Conservation (phyloP, 2,329 filamentous ascomycete species). For the Ophiostoma piceae region DNA sequence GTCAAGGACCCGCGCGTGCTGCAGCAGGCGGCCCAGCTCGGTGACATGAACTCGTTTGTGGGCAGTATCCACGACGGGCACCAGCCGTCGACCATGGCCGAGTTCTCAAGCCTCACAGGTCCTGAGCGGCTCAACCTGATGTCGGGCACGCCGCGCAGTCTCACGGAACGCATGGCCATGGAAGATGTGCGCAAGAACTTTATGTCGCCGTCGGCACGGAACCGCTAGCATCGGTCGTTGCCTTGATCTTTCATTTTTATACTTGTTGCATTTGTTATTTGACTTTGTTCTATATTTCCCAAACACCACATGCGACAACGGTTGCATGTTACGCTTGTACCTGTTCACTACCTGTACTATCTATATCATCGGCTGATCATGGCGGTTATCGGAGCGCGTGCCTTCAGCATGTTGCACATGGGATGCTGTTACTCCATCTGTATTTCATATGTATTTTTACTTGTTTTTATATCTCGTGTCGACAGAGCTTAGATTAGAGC, state of each 20-base stretch:
- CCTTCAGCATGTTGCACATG: not conserved
- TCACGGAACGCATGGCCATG: constrained; percentile 34
- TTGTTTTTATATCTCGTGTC: not conserved
- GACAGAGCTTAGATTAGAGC: not conserved
- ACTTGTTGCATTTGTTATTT: not conserved
- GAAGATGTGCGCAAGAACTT: constrained; percentile 26
- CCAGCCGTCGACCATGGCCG: constrained; percentile 29
- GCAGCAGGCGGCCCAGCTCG: constrained; percentile 37
- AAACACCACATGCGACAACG: not conserved
- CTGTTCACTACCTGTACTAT: not conserved
- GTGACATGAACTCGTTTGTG: constrained; percentile 38
- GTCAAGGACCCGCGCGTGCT: constrained; percentile 38
- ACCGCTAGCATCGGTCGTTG: not conserved
- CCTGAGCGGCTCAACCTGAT: constrained; percentile 16
- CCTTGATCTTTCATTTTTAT: not conserved
- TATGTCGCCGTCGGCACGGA: constrained; percentile 15
- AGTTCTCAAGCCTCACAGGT: constrained; percentile 26
- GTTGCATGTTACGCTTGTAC: not conserved
- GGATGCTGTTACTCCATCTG: not conserved
- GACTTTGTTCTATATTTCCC: not conserved
- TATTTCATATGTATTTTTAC: not conserved
- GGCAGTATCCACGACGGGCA: constrained; percentile 37
- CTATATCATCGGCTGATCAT: not conserved
- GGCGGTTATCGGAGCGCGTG: not conserved
- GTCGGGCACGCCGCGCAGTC: constrained; percentile 32